Evolutionary conservation across 73 alveolate species (phyloP).

Genomic region (Uronychia setigera): DNA sequence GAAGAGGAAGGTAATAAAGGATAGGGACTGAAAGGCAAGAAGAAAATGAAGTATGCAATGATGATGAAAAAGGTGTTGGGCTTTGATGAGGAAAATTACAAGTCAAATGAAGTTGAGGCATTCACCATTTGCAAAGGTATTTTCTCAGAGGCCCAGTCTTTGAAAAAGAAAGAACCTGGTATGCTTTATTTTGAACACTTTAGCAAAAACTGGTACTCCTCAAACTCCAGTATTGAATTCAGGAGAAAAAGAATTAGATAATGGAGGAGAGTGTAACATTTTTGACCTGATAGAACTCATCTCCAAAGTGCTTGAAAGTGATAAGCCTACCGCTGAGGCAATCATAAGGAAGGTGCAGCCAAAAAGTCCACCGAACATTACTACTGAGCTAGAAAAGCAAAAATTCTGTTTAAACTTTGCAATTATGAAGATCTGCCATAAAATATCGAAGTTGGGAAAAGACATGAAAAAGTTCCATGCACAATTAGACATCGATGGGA

Average conservation of each 20-base stretch:
- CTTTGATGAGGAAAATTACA: background rate
- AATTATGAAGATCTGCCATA: conserved; percentile 16
- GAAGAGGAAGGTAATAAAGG: background rate
- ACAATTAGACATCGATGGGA: too few relatives aligned
- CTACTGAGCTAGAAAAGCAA: background rate
- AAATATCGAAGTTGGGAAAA: conserved; percentile 24
- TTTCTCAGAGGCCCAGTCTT: conserved; percentile 10
- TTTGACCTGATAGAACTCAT: conserved; percentile 8
- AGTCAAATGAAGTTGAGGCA: conserved; percentile 6
- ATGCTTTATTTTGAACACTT: background rate
- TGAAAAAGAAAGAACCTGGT: background rate
- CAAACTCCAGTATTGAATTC: background rate
- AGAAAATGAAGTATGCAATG: conserved; percentile 6
- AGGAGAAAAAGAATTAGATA: conserved; percentile 22
- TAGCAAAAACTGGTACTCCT: too few relatives aligned
- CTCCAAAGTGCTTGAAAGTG: conserved; percentile 13
- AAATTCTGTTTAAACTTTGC: conserved; percentile 13
- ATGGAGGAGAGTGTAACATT: conserved; percentile 22
- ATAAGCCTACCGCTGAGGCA: background rate
- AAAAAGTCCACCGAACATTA: too few relatives aligned
- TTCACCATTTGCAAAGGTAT: conserved; percentile 1
- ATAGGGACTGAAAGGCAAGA: background rate
- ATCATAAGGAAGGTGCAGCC: background rate
- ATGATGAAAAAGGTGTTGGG: conserved; percentile 2
- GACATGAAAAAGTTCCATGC: too few relatives aligned